Conservation (phyloP, 2,329 filamentous ascomycete species). For the Pezizomycotina sp. region DNA sequence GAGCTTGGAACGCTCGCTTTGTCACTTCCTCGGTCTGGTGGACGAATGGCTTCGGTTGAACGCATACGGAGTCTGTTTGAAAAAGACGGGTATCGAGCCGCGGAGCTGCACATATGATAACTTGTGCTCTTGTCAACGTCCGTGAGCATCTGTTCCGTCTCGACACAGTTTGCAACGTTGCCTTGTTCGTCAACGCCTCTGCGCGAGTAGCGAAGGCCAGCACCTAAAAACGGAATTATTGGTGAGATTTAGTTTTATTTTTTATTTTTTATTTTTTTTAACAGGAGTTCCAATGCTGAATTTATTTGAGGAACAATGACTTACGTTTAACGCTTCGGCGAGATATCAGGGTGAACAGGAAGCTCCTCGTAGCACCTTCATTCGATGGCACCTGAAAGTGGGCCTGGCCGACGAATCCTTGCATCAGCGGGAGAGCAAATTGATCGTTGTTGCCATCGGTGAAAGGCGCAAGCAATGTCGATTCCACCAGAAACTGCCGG, state of each 20-base stretch:
- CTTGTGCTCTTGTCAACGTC: slow-evolving; percentile 43
- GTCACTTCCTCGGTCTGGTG: slow-evolving; percentile 71
- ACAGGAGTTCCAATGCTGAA: too few species aligned
- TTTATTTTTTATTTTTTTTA: too few species aligned
- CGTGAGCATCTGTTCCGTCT: slow-evolving; percentile 87
- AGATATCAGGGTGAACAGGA: slow-evolving; percentile 81
- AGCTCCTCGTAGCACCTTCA: slow-evolving; percentile 32
- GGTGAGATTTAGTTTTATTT: too few species aligned
- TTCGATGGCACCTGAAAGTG: slow-evolving; percentile 25
- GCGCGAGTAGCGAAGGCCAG: slow-evolving; percentile 75
- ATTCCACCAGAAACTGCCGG: slow-evolving; percentile 75
- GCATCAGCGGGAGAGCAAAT: slow-evolving; percentile 67
- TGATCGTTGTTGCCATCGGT: slow-evolving; percentile 53
- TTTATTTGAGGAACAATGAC: too few species aligned
- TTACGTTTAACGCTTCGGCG: slow-evolving; percentile 67
- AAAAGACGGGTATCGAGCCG: slow-evolving; percentile 86
- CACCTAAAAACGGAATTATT: too few species aligned
- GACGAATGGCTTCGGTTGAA: slow-evolving; percentile 72
- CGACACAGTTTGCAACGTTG: slow-evolving; percentile 73
- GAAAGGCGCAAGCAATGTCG: slow-evolving; percentile 55
- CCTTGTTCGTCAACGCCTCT: slow-evolving; percentile 83
- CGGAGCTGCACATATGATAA: slow-evolving; percentile 78
- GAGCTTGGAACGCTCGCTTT: slow-evolving; percentile 56
- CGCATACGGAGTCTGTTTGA: slow-evolving; percentile 85
- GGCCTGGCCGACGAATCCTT: slow-evolving; percentile 70